Evolutionary conservation across 768 basidiomycete genomes (phyloP), one percentile per base, ranked within the genome.

Genomic region (Daedaleopsis nitida): DNA sequence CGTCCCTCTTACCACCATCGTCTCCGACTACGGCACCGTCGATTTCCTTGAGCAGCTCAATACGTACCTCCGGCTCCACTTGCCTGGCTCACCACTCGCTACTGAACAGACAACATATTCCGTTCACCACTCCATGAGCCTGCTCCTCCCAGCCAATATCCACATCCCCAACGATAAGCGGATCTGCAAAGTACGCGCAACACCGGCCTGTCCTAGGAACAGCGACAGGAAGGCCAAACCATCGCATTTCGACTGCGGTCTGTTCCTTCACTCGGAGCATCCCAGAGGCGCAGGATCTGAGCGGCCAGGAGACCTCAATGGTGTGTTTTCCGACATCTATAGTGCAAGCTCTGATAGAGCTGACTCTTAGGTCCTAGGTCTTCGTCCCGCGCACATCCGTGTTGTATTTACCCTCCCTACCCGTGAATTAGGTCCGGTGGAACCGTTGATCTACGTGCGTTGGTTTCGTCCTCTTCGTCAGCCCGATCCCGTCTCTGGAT

Each of bases 81-180:
- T 5, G 2, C 39, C 39, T 3, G 39, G 39, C 2, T 3, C 39
- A 3, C 39, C 39, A 42, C 17, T 11, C 13, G 39, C 39, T 17
- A 42, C 10, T 17, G 11, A 3, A 5, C 39, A 42, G 39, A 13
- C 39, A 17, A 5, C 39, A 5, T 42, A 13, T 11, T 23, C 42
- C 4, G 42, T 55, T 2, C 27, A 27, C 23, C 54, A 55, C 32
- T 43, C 43, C 3, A 12, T 55, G 10, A 32, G 12, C 13, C 17
- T 55, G 7, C 54, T 55, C 7, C 32, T 55, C 8, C 54, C 54
- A 5, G 42, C 54, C 5, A 55, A 55, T n/a, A 16, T 55, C 43
- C 54, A 55, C 24, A 32, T 55, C n/a, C 7, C 42, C 6, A 55
- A 55, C 37, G 3, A 12, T 5, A 55, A 55, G 17, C 54, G 43